These are phyloP conservation scores for Luvunga scandens DNA, from an alignment of 345 rosid genomes.

Conservation along the genomic window DNA sequence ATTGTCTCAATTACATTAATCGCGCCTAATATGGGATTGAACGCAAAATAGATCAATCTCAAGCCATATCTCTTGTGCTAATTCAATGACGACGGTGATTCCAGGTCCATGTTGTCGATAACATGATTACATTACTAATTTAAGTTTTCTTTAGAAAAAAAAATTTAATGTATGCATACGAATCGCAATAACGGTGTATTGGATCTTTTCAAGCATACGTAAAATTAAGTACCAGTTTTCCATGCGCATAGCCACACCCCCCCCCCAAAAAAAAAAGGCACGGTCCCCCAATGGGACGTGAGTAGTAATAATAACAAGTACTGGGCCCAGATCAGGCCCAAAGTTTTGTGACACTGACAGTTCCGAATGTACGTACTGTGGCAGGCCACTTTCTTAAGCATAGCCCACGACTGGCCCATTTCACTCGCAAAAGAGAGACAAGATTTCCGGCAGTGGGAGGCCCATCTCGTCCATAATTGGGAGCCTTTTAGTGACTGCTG, in stretches of 20 bases:
- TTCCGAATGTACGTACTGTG: neutral
- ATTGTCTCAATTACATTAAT: too few species aligned
- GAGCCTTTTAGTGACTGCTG: neutral
- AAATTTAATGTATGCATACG: too few species aligned
- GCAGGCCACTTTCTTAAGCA: neutral
- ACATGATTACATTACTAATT: too few species aligned
- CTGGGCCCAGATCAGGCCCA: conserved; percentile 23
- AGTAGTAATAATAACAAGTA: neutral
- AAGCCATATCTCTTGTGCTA: too few species aligned
- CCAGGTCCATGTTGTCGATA: too few species aligned
- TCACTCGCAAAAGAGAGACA: conserved; percentile 32
- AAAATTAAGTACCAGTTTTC: neutral
- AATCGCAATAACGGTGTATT: neutral
- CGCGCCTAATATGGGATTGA: too few species aligned
- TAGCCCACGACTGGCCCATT: conserved; percentile 8
- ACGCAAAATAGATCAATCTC: too few species aligned
- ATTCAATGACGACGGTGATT: too few species aligned
- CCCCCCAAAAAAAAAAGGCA: too few species aligned
- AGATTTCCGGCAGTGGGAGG: conserved; percentile 26
- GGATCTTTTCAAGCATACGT: conserved; percentile 7
- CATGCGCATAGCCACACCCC: too few species aligned
- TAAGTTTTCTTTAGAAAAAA: too few species aligned
- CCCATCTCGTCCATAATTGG: conserved; percentile 7
- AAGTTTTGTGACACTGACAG: conserved; percentile 5
- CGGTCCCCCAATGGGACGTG: too few species aligned